These are phyloP conservation scores for Imleria badia DNA, from an alignment of 768 basidiomycete species.

Conservation along the genomic window DNA sequence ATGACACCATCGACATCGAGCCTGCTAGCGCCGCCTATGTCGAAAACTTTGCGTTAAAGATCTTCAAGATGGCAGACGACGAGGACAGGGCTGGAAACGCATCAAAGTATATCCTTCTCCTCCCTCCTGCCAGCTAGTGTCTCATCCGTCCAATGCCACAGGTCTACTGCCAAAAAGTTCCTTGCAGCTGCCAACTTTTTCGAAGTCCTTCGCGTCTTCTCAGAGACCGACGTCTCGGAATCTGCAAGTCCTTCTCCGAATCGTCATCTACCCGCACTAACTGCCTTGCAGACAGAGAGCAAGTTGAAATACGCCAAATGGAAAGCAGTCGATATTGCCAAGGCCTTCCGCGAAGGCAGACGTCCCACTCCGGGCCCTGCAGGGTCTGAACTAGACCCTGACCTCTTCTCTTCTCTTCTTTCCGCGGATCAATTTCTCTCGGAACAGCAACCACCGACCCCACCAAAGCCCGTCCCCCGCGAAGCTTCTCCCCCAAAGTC, in stretches of 20 bases:
- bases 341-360: constrained; percentile 91
- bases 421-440: constrained; percentile 12
- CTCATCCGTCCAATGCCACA: constrained; percentile 31
- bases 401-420: constrained; percentile 11
- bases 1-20: constrained; percentile 83
- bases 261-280: neutral
- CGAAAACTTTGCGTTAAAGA: constrained; percentile 90
- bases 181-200: constrained; percentile 94
- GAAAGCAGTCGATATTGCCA: constrained; percentile 95
- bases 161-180: constrained; percentile 92
- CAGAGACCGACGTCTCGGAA: constrained; percentile 54
- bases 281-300: constrained; percentile 60
- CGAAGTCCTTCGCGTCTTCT: constrained; percentile 81
- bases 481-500: constrained; percentile 26
- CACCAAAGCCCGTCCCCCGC: constrained; percentile 24
- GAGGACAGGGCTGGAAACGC: constrained; percentile 81
- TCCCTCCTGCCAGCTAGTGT: neutral
- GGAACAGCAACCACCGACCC: constrained; percentile 17
- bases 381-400: constrained; percentile 36
- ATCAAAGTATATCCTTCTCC: constrained; percentile 54
- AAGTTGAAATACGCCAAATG: constrained; percentile 95
- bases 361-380: constrained; percentile 80
- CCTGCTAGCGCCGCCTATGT: constrained; percentile 83
- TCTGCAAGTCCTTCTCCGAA: constrained; percentile 42
- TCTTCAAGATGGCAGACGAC: constrained; percentile 89